Base-by-base conservation (phyloP, 1,139 yeast species). In the Kodamaea sp. region DNA sequence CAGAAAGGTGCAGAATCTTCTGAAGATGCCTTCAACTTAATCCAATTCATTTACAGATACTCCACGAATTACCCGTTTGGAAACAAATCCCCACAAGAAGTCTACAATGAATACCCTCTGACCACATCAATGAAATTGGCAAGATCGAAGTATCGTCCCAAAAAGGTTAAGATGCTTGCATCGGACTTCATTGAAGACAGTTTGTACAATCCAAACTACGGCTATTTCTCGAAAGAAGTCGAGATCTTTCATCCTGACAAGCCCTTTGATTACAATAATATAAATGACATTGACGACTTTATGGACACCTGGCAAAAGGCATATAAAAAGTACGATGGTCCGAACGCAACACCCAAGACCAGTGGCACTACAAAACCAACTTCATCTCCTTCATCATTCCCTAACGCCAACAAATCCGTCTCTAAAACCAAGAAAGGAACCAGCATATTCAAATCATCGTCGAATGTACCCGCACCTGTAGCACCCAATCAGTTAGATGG, bases 151-250 rank as follows among this genome's bases (percentile, higher is more conserved):
- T 50, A 46, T 34, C 67, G 92, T 21, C 96, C 96, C 0, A 64
- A 53, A 23, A 70, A 74, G 26, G 77, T 78, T 3, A 81, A 84
- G 51, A 82, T 87, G 90, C 62, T 82, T 20, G 65, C 82, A 0
- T 67, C 86, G 11, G 95, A 86, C 50, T 88, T 84, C 57, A 87
- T 87, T 38, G 95, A 87, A 47, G 95, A 87, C 54, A 82, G 94
- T 13, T 63, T 87, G 48, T 87, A 87, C 55, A 84, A 88, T 55
- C 89, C 94, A 0, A 53, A 71, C 42, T 88, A 87, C 53, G 96
- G 96, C 0, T 88, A 87, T 56, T 87, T 87, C 52, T 71, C 89
- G 1, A 76, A 79, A 50, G 83, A 84, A 50, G 92, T 83, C 15
- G 87, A 84, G 47, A 83, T 87, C 46, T 86, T 83, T 59, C 89